These are phyloP conservation scores for Sambucus nigra DNA, from an alignment of 129 eudicot species.

Conservation along the genomic window DNA sequence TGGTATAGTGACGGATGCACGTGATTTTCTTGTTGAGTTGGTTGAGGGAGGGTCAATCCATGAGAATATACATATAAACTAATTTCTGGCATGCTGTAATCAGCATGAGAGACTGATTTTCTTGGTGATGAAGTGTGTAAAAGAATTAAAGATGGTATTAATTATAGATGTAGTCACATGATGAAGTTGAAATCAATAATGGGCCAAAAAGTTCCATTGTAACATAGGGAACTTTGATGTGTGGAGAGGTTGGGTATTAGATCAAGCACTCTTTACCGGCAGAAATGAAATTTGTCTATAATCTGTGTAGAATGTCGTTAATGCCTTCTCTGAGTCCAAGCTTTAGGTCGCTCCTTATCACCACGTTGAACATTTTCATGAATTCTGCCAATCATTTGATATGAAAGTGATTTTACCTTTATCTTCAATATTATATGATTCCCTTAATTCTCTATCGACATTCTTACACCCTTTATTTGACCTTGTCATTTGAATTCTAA, in stretches of 20 bases:
- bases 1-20: slow-evolving; percentile 60
- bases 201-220: slow-evolving; percentile 13
- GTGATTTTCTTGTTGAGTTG: slow-evolving; percentile 55
- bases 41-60: slow-evolving; percentile 70
- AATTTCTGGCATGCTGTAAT: slow-evolving; percentile 35
- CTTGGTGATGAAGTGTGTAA: slow-evolving; percentile 30
- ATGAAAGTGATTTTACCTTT: too few species aligned
- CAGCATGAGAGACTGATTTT: slow-evolving; percentile 38
- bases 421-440: too few species aligned
- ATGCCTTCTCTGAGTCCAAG: too few species aligned
- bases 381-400: too few species aligned
- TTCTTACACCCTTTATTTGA: too few species aligned
- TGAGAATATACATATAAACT: slow-evolving; percentile 73
- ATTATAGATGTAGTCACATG: slow-evolving; percentile 36
- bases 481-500: too few species aligned
- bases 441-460: too few species aligned
- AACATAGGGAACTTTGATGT: slow-evolving; percentile 1
- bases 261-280: slow-evolving; percentile 7
- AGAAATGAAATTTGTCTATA: too few species aligned
- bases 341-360: too few species aligned
- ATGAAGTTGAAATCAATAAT: slow-evolving; percentile 66
- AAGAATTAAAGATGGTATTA: slow-evolving; percentile 61
- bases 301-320: too few species aligned
- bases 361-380: too few species aligned
- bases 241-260: not conserved